Evolutionary conservation across 805 yeast species (phyloP).

Genomic region (Candida ficus): DNA sequence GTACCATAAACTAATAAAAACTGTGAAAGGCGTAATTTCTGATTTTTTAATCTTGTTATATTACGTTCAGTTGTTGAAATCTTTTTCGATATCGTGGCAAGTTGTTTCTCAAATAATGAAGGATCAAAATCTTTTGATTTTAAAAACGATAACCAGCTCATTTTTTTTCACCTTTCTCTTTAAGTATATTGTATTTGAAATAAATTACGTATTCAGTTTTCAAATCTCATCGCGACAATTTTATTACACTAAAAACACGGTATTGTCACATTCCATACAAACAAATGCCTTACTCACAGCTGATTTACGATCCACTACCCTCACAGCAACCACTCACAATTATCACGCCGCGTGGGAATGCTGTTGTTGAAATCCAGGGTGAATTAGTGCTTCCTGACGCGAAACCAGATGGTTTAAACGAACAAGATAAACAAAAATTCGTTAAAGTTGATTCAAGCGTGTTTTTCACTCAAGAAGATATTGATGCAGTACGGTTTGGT

Average conservation of each 20-base stretch:
- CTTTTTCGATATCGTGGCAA: conserved; percentile 32
- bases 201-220: background rate
- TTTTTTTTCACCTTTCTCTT: background rate
- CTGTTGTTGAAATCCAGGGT: conserved; percentile 69
- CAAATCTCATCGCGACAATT: background rate
- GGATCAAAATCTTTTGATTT: conserved; percentile 36
- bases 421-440: conserved; percentile 32
- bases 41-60: conserved; percentile 15
- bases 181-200: background rate
- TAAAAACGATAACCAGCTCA: conserved; percentile 23
- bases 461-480: background rate
- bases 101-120: conserved; percentile 37
- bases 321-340: conserved; percentile 16
- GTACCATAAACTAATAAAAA: too few species aligned
- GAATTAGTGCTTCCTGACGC: conserved; percentile 48
- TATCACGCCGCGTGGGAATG: conserved; percentile 53
- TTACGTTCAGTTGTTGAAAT: conserved; percentile 29
- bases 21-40: background rate
- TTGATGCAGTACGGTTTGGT: conserved; percentile 45
- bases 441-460: conserved; percentile 17
- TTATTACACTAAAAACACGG: too few species aligned
- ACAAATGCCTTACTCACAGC: background rate
- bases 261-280: background rate
- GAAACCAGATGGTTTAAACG: conserved; percentile 28
- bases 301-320: background rate